Evolutionary conservation across 495 filamentous ascomycete species (phyloP), one percentile per base, ranked within the genome.

Genomic region (Xylaria nigripes): DNA sequence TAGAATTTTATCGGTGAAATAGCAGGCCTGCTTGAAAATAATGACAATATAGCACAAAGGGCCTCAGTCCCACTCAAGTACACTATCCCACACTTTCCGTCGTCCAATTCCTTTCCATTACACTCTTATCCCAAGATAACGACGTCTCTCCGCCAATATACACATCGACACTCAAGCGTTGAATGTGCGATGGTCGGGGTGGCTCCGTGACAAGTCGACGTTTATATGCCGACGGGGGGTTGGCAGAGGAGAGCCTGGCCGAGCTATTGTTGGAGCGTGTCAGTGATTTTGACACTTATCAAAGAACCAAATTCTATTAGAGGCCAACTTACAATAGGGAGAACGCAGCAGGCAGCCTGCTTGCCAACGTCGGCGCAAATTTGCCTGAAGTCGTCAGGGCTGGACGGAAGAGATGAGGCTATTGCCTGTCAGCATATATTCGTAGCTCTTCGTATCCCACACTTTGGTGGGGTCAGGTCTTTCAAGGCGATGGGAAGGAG

Each of bases 301-400:
- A n/a, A 41, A 6, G 16, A 3, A 16, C 0, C 15, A 13, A 9
- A 2, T 15, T 15, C 7, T 34, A 8, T 34, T 38, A 4, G 18
- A 23, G 19, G 10, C 23, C 15, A 12, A 34, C 57, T 49, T 56
- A 60, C 57, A 23, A 60, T 34, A 9, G 57, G 57, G 15, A 57
- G 0, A 13, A 40, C 57, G 21, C 57, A 60, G 57, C 57, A 60
- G 27, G 40, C 42, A 25, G 57, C 48, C 8, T 50, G 53, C 15
- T 48, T 48, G 44, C 57, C 53, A 48, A 49, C 47, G 3, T 18
- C 10, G 42, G 53, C 53, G 32, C 57, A 60, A 54, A 60, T 51
- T 2, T 32, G 10, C 5, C 19, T 29, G 50, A 60, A 60, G 45
- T 29, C 43, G 24, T 21, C 23, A 44, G 36, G 48, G 43, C 40